Evolutionary conservation across 768 basidiomycete species (phyloP), one percentile per base, ranked within the genome.

Genomic region (Serpula lacrymans): DNA sequence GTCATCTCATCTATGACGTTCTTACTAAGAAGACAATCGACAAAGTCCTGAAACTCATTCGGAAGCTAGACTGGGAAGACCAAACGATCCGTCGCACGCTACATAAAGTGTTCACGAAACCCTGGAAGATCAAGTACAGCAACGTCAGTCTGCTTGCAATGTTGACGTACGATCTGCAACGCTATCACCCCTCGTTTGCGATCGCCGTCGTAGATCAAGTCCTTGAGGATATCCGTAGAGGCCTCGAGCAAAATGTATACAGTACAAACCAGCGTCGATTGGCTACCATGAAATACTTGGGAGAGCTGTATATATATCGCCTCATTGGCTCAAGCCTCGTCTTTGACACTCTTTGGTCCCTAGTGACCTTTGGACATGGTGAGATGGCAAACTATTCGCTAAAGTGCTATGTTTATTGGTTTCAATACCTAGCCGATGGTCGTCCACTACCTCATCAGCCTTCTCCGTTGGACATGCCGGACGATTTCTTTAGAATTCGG

Each of bases 31-130:
- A 82, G 62, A 92, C 91, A 4, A 85, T 98, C 48, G 96, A 99
- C 63, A 96, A 96, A 57, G 94, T 96, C 8, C 72, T 98, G 41
- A 92, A 90, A 62, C 77, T 96, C 17, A 64, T 97, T 24, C 82
- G 96, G 34, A 97, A 95, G 64, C 74, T 98, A 33, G 85, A 98
- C 53, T 99, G 96, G 96, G 89, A 95, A n/a, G 82, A 90, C 57
- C 60, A 66, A 6, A 46, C 63, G 17, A 55, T 86, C 22, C 74
- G 76, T 27, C 72, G 72, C 20, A 77, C 76, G 17, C 70, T 98
- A 6, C 82, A 85, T 67, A 88, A 89, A 57, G 79, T 89, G 28
- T 99, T 99, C 67, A 89, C 88, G n/a, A 95, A 96, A 54, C 88
- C 95, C 2, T 96, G 95, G 93, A 98, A 98, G 60, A 78, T 97